Base-by-base conservation (phyloP, 768 basidiomycete species). In the Nidularia sp. region DNA sequence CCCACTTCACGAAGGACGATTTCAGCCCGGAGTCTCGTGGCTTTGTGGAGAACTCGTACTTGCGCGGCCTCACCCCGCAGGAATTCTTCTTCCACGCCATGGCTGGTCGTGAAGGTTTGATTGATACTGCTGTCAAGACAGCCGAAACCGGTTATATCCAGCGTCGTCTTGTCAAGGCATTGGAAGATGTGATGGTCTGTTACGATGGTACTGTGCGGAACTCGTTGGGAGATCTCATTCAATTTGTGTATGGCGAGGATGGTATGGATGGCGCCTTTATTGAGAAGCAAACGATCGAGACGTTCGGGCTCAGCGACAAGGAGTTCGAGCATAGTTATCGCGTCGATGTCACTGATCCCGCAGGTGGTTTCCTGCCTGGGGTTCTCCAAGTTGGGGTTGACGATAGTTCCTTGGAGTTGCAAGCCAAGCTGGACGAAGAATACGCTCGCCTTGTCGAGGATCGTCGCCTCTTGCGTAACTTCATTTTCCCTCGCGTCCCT, bases 51-150 rank as follows among this genome's bases (percentile, higher is more conserved):
- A 99, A 99, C 67, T 98, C 97, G 18, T 98, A 98, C 62, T 77
- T 98, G 34, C 89, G 95, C 52, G 95, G 97, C 25, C 67, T 99
- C 54, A 98, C 95, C 2, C 96, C 97, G 0, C 94, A 98, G 57
- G 97, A 99, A 65, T 99, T 93, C 78, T 98, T 98, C 80, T 98
- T 99, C 85, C 97, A 99, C 69, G 97, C 97, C 52, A 98, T 98
- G 96, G 96, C 96, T 61, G 96, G 97, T 70, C 91, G 97, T 60
- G 97, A 98, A 71, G 97, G 97, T 77, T 72, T 99, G 49, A 98
- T 98, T 62, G 97, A 99, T 78, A 98, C 97, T 3, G 97, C 97
- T 39, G 95, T 99, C 67, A 99, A 99, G 77, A 99, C 97, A 3
- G 97, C 97, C 45, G 97, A 99, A 72, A 98, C 97, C 0, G 97